phyloP scores from a whole-genome alignment of 139 green algal species.

The Pleodorina starrii region DNA sequence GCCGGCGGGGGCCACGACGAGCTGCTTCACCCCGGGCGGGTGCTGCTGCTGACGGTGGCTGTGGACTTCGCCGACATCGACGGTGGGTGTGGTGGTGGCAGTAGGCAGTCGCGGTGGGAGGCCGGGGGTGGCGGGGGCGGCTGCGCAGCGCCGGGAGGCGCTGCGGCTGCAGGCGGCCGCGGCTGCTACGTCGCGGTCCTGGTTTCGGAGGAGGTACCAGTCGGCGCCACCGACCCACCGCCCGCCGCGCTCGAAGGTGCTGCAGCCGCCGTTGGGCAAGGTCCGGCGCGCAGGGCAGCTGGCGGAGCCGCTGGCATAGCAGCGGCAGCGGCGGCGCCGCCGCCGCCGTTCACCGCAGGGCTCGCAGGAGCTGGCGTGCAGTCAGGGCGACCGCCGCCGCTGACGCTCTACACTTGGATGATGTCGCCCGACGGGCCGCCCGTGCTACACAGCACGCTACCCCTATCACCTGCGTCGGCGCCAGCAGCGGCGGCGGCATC shows the following conservation, averaged over 20 bases:
- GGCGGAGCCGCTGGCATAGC: no score
- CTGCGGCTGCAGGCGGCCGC: neutral
- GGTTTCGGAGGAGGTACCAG: neutral
- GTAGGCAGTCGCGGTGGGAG: neutral
- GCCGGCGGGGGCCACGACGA: neutral
- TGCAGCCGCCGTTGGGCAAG: neutral
- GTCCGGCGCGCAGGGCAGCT: neutral
- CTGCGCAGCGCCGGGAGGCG: no score
- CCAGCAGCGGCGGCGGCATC: neutral
- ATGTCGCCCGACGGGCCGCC: neutral
- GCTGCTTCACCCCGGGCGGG: conserved; percentile 26
- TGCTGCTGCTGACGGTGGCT: conserved; percentile 11
- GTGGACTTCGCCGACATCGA: neutral
- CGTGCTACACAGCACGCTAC: neutral
- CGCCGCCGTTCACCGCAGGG: no score
- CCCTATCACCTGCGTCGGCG: neutral
- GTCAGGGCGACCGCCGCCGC: neutral
- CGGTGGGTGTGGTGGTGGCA: neutral
- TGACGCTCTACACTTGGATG: conserved; percentile 2
- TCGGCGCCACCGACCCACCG: no score
- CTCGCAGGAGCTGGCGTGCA: no score
- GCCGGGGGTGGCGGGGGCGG: no score
- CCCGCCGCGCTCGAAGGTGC: no score
- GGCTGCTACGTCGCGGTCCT: conserved; percentile 1
- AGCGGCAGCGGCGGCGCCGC: no score